Evolutionary conservation across 257 asterid genomes (phyloP).

Genomic region (Plantago ovata): DNA sequence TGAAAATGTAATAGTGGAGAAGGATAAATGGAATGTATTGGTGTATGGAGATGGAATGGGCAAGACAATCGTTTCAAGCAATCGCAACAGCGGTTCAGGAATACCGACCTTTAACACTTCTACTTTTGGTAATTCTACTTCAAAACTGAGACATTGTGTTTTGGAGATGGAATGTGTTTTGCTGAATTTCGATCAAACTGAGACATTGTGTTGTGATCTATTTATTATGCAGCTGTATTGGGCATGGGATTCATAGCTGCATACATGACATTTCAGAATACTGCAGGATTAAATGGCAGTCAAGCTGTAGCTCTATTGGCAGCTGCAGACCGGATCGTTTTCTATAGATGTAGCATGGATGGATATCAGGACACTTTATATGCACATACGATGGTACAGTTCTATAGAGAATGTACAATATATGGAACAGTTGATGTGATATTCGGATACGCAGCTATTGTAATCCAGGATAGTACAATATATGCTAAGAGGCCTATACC

Average conservation of each 20-base stretch:
- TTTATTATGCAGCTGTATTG: constrained; percentile 20
- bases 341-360: constrained; percentile 29
- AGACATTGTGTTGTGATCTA: too few relatives aligned
- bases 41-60: constrained; percentile 32
- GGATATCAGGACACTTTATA: constrained; percentile 43
- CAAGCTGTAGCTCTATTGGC: constrained; percentile 42
- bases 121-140: constrained; percentile 29
- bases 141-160: neutral
- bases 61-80: constrained; percentile 20
- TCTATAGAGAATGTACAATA: constrained; percentile 31
- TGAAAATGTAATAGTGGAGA: constrained; percentile 23
- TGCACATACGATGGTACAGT: constrained; percentile 25
- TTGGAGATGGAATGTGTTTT: too few relatives aligned
- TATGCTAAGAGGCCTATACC: constrained; percentile 20
- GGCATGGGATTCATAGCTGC: constrained; percentile 39
- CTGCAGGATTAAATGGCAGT: constrained; percentile 24
- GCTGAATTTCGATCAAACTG: neutral
- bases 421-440: constrained; percentile 45
- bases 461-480: constrained; percentile 28
- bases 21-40: constrained; percentile 21
- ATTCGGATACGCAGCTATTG: constrained; percentile 32
- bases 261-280: constrained; percentile 33
- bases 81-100: constrained; percentile 5
- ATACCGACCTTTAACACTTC: constrained; percentile 5
- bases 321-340: constrained; percentile 27